These are phyloP conservation scores for Microcos paniculata DNA, from an alignment of 345 rosid species.

Conservation along the genomic window DNA sequence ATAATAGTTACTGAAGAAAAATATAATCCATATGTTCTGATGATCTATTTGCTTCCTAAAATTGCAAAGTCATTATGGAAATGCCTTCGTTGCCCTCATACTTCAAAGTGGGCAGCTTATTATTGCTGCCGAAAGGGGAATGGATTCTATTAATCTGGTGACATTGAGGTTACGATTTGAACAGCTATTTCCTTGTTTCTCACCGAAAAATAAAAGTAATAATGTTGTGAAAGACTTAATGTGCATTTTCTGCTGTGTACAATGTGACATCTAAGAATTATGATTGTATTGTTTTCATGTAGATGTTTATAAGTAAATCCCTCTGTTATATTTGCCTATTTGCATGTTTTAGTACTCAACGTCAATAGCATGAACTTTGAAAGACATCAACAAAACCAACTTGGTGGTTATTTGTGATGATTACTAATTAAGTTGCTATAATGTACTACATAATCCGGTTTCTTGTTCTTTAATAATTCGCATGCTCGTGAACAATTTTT, in stretches of 20 bases:
- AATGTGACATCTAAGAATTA: not conserved
- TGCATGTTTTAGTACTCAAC: not conserved
- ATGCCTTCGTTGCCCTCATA: not conserved
- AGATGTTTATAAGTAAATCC: too few relatives aligned
- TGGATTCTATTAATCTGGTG: not conserved
- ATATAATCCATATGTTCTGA: not conserved
- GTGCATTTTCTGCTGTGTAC: not conserved
- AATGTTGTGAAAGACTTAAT: too few relatives aligned
- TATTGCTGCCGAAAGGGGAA: not conserved
- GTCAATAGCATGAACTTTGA: not conserved
- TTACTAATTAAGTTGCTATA: not conserved
- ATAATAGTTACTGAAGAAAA: not conserved
- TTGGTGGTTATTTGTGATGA: not conserved
- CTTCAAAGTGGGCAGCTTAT: not conserved
- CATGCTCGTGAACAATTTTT: not conserved
- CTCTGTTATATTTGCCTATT: not conserved
- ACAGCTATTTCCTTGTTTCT: not conserved
- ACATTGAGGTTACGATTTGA: not conserved
- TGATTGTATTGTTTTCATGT: not conserved
- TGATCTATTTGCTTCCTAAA: not conserved
- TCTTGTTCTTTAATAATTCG: conserved; percentile 1
- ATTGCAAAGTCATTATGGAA: not conserved
- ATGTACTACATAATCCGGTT: not conserved
- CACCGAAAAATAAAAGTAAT: not conserved
- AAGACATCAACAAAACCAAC: not conserved